Evolutionary conservation across 345 rosid genomes (phyloP), one percentile per base, ranked within the genome.

Genomic region (Toxicodendron radicans): DNA sequence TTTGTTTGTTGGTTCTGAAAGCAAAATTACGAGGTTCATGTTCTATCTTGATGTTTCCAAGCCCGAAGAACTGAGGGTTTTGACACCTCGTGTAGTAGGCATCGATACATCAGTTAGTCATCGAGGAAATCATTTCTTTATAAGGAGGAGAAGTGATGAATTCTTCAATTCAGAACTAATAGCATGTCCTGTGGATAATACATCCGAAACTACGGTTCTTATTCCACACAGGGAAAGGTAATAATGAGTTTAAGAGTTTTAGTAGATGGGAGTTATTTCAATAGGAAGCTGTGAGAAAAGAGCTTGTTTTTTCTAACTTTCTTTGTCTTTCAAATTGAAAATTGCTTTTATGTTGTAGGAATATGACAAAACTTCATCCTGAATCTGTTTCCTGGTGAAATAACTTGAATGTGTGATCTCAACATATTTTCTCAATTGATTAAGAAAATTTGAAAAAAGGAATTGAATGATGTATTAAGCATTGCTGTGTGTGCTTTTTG

Each of bases 161-260:
- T 82, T 87, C 76, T 95, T 86, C 88, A 95, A 95, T 76, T 91
- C 99, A 58, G 95, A 92, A 73, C 21, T 95, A 53, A 53, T 95
- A 24, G 95, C 90, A 53, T 92, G 95, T 75, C 84, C 91, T 2
- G 80, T 92, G 67, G 86, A 89, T 74, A 76, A 91, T 57, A 75
- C 80, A 56, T 86, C 92, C 24, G 84, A 83, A 75, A 91, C 89
- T 46, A 84, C 81, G 0, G 81, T 89, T 70, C 87, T 92, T 76
- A 84, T 95, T 83, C 92, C 95, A 32, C 98, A 95, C 69, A 85
- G 97, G 72, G 90, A 87, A 75, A 95, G 95, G 99, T 92, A 72
- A 76, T 18, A 33, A 16, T 33, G 32, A 24, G 6, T 57, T 21
- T 43, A 52, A 49, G 14, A 41, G 43, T 61, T 38, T 24, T 71